phyloP scores from a whole-genome alignment of 2,329 filamentous ascomycete genomes.

The Alternaria novae-zelandiae region DNA sequence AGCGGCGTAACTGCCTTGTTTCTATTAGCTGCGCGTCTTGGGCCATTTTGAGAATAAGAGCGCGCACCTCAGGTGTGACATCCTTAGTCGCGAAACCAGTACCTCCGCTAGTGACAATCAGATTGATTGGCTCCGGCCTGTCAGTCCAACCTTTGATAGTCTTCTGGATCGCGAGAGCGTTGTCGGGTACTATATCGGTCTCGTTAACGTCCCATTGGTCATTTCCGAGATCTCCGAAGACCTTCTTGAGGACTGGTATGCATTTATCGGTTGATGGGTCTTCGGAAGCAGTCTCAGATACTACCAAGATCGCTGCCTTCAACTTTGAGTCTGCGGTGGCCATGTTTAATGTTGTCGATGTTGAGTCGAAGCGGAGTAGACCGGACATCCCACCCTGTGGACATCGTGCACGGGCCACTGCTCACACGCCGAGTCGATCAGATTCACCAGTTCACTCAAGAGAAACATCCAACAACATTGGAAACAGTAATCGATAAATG shows the following conservation, averaged over 20 bases:
- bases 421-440: slow-evolving; percentile 4
- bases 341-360: slow-evolving; percentile 32
- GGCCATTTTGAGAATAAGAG: not conserved
- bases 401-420: slow-evolving; percentile 28
- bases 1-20: slow-evolving; percentile 75
- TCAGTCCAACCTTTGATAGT: slow-evolving; percentile 78
- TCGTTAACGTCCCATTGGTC: slow-evolving; percentile 74
- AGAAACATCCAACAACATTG: not conserved
- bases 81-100: slow-evolving; percentile 90
- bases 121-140: slow-evolving; percentile 64
- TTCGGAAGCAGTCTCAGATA: slow-evolving; percentile 87
- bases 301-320: slow-evolving; percentile 78
- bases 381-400: slow-evolving; percentile 24
- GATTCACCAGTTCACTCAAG: not conserved
- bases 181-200: slow-evolving; percentile 80
- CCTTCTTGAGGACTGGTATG: slow-evolving; percentile 68
- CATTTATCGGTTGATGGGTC: slow-evolving; percentile 82
- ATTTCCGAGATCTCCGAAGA: slow-evolving; percentile 70
- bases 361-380: slow-evolving; percentile 26
- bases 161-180: slow-evolving; percentile 74
- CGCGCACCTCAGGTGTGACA: slow-evolving; percentile 81
- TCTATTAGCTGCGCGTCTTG: slow-evolving; percentile 3
- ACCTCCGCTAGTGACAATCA: slow-evolving; percentile 88
- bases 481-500: slow-evolving; percentile 15
- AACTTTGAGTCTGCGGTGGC: slow-evolving; percentile 55